These are phyloP conservation scores for Pelargonium australe DNA, from an alignment of 441 rosid genomes.

Conservation along the genomic window DNA sequence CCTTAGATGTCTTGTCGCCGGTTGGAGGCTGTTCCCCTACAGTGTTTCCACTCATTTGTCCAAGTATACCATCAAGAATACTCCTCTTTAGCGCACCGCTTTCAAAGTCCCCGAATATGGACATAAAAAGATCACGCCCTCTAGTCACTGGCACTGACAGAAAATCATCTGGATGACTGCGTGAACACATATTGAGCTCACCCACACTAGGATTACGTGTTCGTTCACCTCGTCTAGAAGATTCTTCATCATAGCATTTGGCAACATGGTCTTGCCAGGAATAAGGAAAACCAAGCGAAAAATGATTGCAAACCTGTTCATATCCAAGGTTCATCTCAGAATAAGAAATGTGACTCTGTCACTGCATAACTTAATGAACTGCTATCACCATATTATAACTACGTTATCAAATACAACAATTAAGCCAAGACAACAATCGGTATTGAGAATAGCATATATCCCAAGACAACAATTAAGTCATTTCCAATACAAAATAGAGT, in stretches of 20 bases:
- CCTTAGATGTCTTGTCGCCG: conserved; percentile 12
- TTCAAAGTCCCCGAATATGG: conserved; percentile 20
- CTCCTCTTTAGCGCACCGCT: conserved; percentile 8
- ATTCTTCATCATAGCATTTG: conserved; percentile 19
- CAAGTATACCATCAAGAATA: conserved; percentile 29
- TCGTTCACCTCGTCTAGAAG: conserved; percentile 17
- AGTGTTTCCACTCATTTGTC: conserved; percentile 6
- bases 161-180: conserved; percentile 8
- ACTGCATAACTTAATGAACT: neutral
- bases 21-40: conserved; percentile 15
- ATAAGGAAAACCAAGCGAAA: conserved; percentile 55
- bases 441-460: too few species aligned
- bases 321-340: neutral
- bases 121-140: conserved; percentile 34
- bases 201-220: conserved; percentile 4
- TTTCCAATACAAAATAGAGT: too few species aligned
- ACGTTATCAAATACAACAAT: too few species aligned
- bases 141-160: conserved; percentile 25
- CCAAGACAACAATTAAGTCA: too few species aligned
- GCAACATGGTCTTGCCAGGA: conserved; percentile 43
- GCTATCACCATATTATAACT: neutral
- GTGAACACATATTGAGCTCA: conserved; percentile 7
- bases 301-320: conserved; percentile 40
- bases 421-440: too few species aligned
- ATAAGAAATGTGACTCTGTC: neutral